Evolutionary conservation across 495 filamentous ascomycete genomes (phyloP).

Genomic region (Penicillium lividum): DNA sequence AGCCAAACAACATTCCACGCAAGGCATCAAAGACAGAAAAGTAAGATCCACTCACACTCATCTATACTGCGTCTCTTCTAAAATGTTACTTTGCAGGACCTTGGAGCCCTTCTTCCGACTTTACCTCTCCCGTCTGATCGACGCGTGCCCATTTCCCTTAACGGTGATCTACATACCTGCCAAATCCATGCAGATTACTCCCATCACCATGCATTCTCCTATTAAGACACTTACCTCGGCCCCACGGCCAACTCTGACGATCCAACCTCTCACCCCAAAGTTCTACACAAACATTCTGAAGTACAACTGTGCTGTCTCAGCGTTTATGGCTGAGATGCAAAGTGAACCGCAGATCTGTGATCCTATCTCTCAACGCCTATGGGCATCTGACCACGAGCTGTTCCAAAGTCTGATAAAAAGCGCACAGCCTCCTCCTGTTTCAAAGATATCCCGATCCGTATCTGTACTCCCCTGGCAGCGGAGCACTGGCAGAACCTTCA

Average conservation of each 20-base stretch:
- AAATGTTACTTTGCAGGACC: not conserved
- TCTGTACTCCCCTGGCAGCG: not conserved
- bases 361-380: constrained; percentile 2
- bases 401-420: not conserved
- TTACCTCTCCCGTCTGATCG: constrained; percentile 1
- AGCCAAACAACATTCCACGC: constrained; percentile 8
- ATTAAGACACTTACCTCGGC: not conserved
- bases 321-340: not conserved
- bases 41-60: not conserved
- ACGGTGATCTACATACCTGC: constrained; percentile 7
- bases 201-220: constrained; percentile 1
- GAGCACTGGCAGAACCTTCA: not conserved
- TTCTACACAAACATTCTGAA: constrained; percentile 9
- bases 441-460: not conserved
- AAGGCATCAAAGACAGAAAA: constrained; percentile 6
- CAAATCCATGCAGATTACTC: constrained; percentile 5
- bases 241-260: not conserved
- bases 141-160: not conserved
- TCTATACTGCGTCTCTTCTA: not conserved
- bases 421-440: not conserved
- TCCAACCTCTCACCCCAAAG: constrained; percentile 4
- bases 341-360: not conserved
- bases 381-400: not conserved
- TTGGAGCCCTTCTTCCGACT: constrained; percentile 5
- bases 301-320: not conserved